Base-by-base conservation (phyloP, 768 basidiomycete species). In the Mycena venus region DNA sequence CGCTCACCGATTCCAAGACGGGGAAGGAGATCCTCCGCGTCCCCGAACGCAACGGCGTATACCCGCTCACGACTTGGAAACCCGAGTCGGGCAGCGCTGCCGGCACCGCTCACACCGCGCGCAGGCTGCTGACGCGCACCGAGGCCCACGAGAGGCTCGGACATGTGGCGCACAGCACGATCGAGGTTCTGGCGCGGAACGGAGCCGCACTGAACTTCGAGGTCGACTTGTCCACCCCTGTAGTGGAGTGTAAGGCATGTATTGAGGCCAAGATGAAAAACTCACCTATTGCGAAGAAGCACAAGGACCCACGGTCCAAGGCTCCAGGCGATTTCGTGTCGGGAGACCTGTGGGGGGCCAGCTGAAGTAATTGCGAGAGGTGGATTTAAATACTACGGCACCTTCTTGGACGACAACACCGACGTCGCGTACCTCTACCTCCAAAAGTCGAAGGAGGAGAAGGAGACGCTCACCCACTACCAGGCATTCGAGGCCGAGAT, bases 261-360 rank as follows among this genome's bases (percentile, higher is more conserved):
- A 60, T 69, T 34, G 38, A 42, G n/a, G 68, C 68, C 3, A 69
- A 69, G 32, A 40, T 69, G 56, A 69, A 60, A 27, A 58, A 58
- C 47, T 40, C 60, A 14, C 68, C 42, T 19, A 70, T 70, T 9
- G 19, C 68, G 4, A 70, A 70, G 29, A 60, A 70, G 44, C 64
- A 51, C n/a, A 42, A 42, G 42, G 64, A 66, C 44, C 64, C 64
- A 5, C 44, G 44, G 42, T 66, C 64, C 19, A 31, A 53, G 64
- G 32, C 11, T 4, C 40, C 64, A 14, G 47, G 64, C 21, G 64
- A 53, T 27, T 70, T 70, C 59, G 68, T 70, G 27, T 70, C 68
- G 1, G 68, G 56, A 31, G 77, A 82, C 65, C 67, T 82, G 3
- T 82, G n/a, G 79, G 61, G 79, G 81, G 12, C 78, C 78, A 2